Evolutionary conservation across 2,329 filamentous ascomycete species (phyloP), one percentile per base, ranked within the genome.

Genomic region (Trichoderma brevicompactum): DNA sequence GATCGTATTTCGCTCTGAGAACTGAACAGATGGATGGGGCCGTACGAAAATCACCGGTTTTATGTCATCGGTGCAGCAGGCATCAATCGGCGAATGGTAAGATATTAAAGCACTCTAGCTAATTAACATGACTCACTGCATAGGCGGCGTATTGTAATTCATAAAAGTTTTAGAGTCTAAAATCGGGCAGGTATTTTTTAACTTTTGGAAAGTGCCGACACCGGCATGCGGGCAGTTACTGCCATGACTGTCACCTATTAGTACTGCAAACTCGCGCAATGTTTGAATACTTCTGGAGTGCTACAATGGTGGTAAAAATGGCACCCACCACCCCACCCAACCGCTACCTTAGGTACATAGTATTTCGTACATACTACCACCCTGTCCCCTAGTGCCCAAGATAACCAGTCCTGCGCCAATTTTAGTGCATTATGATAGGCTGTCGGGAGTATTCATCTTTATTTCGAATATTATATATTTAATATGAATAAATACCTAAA

Each of bases 141-240:
- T 23, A 23, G 50, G n/a, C 17, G 17, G 17, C n/a, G 15, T 28
- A 12, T 12, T 8, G 36, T 38, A 10, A 19, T 28, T 49, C 23
- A 12, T 28, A 49, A 38, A 38, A 38, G 36, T 38, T 38, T 38
- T 38, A 38, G 10, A 38, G 36, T 38, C 10, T 38, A 60, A 54
- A 54, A 49, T 7, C 41, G 44, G 56, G 19, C 48, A 38, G 23
- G 32, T 34, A 43, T 32, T 50, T 61, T 61, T 60, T 28, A 15
- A 53, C 38, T 53, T 28, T 53, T 53, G 10, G n/a, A 7, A 50
- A 44, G 49, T 53, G 59, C 59, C 59, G 59, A 62, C 48, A 53
- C 59, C 59, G 59, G 59, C 59, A 40, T 49, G 54, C 28, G 56
- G 34, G 32, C 58, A 61, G 41, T 61, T 43, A 34, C 36, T 23